Base-by-base conservation (phyloP, 164 flowering plant genomes). In the Dillenia suffruticosa region DNA sequence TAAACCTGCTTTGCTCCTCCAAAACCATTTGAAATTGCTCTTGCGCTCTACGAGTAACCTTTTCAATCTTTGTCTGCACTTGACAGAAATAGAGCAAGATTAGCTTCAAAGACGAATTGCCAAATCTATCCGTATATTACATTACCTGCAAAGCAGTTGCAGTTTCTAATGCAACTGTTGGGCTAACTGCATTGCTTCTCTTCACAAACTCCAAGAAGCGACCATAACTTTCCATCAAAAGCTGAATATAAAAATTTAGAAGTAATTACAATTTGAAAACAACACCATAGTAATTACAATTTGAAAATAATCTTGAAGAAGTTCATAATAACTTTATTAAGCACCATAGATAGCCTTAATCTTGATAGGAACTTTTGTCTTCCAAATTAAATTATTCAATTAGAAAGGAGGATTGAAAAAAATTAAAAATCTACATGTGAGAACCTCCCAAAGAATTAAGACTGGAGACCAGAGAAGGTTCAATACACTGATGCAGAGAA, bases 11-110 rank as follows among this genome's bases (percentile, higher is more conserved):
- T 69, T 92, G 90, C 66, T 95, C 97, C 76, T 95, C 99, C 56
- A 95, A 76, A 9, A 87, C 99, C 87, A 85, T 79, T 69, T 95
- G 96, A 73, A 95, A 81, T 71, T 95, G 99, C 82, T 92, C 97
- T 60, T 95, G 99, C 57, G 99, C 99, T 77, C 82, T 78, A 44
- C 97, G 93, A 68, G 97, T 89, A 70, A 90, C 99, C 73, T 84
- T 73, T 81, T 88, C 99, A 65, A 95, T 59, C 76, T 87, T 95
- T 83, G 80, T 84, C 99, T 94, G 89, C 68, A 46, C 56, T 58
- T 49, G 14, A 45, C 58, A 75, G 24, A 49, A 5, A 49, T 46
- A 32, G 44, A 32, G 15, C 46, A 46, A 46, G 43, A 61, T 63
- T 11, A 68, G 44, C 54, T 59, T 19, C 1, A 12, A 46, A 16